Evolutionary conservation across 805 yeast genomes (phyloP), one percentile per base, ranked within the genome.

Genomic region (Teunomyces kruisii): DNA sequence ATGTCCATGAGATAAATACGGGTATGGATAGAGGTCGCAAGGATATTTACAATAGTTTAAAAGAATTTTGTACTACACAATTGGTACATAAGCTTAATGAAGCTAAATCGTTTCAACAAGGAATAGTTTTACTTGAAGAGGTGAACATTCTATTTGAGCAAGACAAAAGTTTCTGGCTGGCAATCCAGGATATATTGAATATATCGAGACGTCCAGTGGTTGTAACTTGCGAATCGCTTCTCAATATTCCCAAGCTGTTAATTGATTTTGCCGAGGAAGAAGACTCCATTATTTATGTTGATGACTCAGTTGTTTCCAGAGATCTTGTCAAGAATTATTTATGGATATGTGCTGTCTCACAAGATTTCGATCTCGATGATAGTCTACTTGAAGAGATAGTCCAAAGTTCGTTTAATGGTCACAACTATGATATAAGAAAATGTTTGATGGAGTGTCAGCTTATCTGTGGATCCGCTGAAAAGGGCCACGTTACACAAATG

Each of bases 31-130:
- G 98, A 57, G 79, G 89, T 1, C 79, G 84, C 39, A 86, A 81
- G 58, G 92, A 87, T 49, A 75, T 92, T 10, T 67, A 74, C 42
- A 77, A 80, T 19, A 78, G 72, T 24, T 70, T 92, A 31, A 82
- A 77, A 40, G 97, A 95, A 56, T 77, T 90, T 43, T 82, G 92
- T 45, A 91, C 96, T 3, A 86, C 96, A 0, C 89, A 88, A 48
- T 68, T 86, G 39, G 91, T 92, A 1, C 88, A 84, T 51, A 69
- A 69, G 40, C 56, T 19, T 6, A 44, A n/a, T 26, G 63, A 62
- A 16, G 49, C 46, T 12, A 47, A 50, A 32, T 44, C 39, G 7
- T 76, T 76, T 41, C 81, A 76, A 47, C 75, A 80, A 47, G 90
- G 92, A 6, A 68, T 89, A 5, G 83, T 94, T 3, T 63, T 94